phyloP scores from a whole-genome alignment of 2,329 filamentous ascomycete genomes.

The Thelonectria blattea region DNA sequence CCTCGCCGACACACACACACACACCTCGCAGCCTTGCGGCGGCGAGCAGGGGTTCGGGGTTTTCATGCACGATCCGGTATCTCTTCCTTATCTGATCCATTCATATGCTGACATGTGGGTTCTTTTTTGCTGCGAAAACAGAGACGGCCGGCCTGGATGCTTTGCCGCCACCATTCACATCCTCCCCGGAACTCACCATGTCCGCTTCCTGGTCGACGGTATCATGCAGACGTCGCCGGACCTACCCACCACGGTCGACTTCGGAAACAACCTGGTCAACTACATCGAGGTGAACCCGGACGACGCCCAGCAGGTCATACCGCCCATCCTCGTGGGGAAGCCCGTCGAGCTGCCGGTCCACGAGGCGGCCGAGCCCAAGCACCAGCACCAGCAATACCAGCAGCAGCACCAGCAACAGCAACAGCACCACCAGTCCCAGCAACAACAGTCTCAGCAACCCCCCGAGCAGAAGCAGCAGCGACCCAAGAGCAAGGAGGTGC shows the following conservation, averaged over 20 bases:
- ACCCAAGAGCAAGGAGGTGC: slow-evolving; percentile 62
- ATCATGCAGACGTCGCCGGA: slow-evolving; percentile 89
- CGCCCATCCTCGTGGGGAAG: slow-evolving; percentile 42
- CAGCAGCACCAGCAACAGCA: slow-evolving; percentile 41
- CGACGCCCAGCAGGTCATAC: slow-evolving; percentile 54
- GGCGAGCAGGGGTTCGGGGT: background rate
- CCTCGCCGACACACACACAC: no score
- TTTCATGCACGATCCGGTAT: slow-evolving; percentile 1
- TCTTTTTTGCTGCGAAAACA: slow-evolving; percentile 42
- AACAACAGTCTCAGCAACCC: slow-evolving; percentile 11
- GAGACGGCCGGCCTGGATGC: slow-evolving; percentile 63
- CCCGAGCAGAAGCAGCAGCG: slow-evolving; percentile 45
- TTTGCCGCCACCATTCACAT: slow-evolving; percentile 82
- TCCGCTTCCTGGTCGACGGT: slow-evolving; percentile 94
- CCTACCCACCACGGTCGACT: slow-evolving; percentile 94
- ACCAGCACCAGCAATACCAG: slow-evolving; percentile 8
- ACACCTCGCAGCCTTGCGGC: slow-evolving; percentile 6
- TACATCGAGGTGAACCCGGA: slow-evolving; percentile 92
- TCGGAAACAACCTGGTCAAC: slow-evolving; percentile 97
- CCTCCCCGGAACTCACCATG: slow-evolving; percentile 91
- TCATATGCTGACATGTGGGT: slow-evolving; percentile 27
- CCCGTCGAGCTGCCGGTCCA: slow-evolving; percentile 30
- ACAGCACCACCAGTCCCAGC: slow-evolving; percentile 1
- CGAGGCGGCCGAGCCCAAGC: background rate
- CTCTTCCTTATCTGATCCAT: background rate